Evolutionary conservation across 208 protist species (phyloP).

Genomic region (Trypanosoma rangeli): DNA sequence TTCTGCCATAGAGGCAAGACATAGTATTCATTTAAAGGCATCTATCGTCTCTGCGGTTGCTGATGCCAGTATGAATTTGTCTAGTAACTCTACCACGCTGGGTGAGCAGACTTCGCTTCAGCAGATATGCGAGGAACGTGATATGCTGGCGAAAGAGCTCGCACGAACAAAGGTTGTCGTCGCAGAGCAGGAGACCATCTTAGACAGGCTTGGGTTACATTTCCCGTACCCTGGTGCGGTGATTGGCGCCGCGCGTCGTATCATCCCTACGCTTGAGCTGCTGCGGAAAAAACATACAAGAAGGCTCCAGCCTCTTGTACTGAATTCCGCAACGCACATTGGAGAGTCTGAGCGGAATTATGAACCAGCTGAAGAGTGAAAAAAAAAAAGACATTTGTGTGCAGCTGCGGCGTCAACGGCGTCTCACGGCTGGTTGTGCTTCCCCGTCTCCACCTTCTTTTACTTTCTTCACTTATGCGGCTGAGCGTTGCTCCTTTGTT

Average conservation of each 20-base stretch:
- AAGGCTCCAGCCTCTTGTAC: neutral
- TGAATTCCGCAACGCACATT: neutral
- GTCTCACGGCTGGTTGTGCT: too few species aligned
- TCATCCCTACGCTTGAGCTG: conserved; percentile 12
- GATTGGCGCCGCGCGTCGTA: conserved; percentile 25
- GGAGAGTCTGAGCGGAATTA: neutral
- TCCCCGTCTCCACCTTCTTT: neutral
- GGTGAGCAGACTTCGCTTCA: neutral
- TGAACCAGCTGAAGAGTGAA: neutral
- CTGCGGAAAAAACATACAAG: neutral
- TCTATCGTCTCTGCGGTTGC: neutral
- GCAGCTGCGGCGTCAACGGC: neutral
- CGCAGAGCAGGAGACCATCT: conserved; percentile 57
- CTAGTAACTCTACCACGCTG: neutral
- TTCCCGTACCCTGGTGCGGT: conserved; percentile 43
- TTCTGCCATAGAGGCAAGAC: neutral
- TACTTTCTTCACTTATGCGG: neutral
- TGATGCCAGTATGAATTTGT: neutral
- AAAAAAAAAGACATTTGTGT: neutral
- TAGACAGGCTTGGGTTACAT: conserved; percentile 62
- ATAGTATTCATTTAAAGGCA: neutral
- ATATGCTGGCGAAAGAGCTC: conserved; percentile 44
- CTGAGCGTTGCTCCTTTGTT: neutral
- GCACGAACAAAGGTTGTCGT: conserved; percentile 39
- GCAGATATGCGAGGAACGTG: conserved; percentile 14